phyloP scores from a whole-genome alignment of 441 rosid species.

The Rhodomyrtus psidioides region DNA sequence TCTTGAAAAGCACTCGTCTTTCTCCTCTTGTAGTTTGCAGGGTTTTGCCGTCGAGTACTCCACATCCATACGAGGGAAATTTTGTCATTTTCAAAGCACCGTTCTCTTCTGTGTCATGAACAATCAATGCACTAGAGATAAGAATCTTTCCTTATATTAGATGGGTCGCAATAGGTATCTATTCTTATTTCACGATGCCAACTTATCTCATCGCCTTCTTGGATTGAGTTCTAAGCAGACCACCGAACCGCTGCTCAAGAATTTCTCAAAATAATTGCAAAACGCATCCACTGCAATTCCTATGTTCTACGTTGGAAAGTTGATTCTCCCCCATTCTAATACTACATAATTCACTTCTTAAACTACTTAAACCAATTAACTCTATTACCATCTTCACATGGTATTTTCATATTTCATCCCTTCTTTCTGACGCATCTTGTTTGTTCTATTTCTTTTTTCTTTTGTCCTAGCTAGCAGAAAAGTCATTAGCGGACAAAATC shows the following conservation, averaged over 20 bases:
- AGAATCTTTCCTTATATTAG: not conserved
- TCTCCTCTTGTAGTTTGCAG: too few relatives aligned
- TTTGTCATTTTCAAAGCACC: not conserved
- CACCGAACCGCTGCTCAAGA: not conserved
- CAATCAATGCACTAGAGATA: not conserved
- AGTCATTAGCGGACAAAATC: not conserved
- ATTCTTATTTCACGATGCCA: not conserved
- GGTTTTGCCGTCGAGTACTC: too few relatives aligned
- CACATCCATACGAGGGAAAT: too few relatives aligned
- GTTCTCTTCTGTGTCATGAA: not conserved
- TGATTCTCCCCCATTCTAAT: not conserved
- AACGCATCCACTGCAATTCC: not conserved
- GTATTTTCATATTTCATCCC: not conserved
- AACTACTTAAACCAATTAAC: not conserved
- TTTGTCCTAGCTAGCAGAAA: not conserved
- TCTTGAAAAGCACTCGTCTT: not conserved
- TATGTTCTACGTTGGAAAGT: not conserved
- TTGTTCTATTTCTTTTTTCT: not conserved
- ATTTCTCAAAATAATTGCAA: not conserved
- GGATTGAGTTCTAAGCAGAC: not conserved
- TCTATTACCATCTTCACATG: not conserved
- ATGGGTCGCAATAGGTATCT: not conserved
- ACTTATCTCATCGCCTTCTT: not conserved
- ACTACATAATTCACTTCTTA: not conserved
- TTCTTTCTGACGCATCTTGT: too few relatives aligned